Percentiles rank a stretch among this genome's conserved stretches.
Evolutionary conservation across 2,329 filamentous ascomycete species (phyloP).

Genomic region (Juglanconis oblonga): DNA sequence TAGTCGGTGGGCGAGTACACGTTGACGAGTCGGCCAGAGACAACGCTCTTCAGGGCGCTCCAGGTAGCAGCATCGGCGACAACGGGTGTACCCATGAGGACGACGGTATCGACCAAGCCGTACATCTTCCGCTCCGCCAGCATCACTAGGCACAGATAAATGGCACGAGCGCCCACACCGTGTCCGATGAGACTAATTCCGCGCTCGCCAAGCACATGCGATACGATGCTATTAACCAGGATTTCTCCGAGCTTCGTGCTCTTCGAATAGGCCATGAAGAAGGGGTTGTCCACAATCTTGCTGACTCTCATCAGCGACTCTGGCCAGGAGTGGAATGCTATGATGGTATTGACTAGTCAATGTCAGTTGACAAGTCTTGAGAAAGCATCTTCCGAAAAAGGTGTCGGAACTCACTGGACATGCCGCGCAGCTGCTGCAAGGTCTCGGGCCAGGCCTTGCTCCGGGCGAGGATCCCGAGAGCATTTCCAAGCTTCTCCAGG

Average conservation of each 20-base stretch:
- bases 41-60: constrained; percentile 74
- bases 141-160: constrained; percentile 78
- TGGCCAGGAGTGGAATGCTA: constrained; percentile 62
- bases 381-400: no score
- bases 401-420: constrained; percentile 40
- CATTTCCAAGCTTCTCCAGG: constrained; percentile 72
- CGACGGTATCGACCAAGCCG: constrained; percentile 79
- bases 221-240: constrained; percentile 79
- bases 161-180: constrained; percentile 76
- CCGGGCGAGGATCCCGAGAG: constrained; percentile 73
- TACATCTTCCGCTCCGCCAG: constrained; percentile 81
- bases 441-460: constrained; percentile 79
- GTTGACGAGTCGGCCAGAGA: constrained; percentile 82
- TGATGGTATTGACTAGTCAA: constrained; percentile 28
- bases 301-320: constrained; percentile 62
- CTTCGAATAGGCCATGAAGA: constrained; percentile 71
- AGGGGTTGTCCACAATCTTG: constrained; percentile 78
- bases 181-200: constrained; percentile 80
- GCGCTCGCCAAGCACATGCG: constrained; percentile 78
- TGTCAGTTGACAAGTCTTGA: neutral
- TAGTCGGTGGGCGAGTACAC: constrained; percentile 87
- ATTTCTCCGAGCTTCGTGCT: constrained; percentile 69
- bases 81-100: constrained; percentile 79
- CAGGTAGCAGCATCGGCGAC: constrained; percentile 71
- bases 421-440: constrained; percentile 44